Base-by-base conservation (phyloP, 495 filamentous ascomycete species). In the Tuber aestivum region DNA sequence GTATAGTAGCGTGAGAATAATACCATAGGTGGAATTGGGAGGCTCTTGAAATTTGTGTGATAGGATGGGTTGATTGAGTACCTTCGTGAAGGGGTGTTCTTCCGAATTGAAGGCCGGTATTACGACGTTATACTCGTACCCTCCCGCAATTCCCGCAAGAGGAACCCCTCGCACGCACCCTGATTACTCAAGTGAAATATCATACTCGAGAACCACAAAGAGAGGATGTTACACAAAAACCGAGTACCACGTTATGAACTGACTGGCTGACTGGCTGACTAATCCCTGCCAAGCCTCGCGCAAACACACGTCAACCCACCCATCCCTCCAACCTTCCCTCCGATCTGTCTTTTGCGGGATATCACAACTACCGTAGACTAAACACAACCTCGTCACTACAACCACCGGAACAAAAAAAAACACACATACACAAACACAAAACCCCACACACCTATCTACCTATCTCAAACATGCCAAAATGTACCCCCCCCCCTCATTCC, bases 391-490 rank as follows among this genome's bases (percentile, higher is more conserved):
- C 23, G 16, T 8, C 9, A 56, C 9, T n/a, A 56, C 23, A 61
- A 61, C 50, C 8, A 56, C 48, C 48, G 16, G n/a, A 6, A 56
- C 48, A 56, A 32, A 61, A 50, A n/a, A 50, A 21, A n/a, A 50
- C 48, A n/a, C 23, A 10, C 23, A 42, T 48, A 70, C 72, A 40
- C 68, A 32, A 79, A 73, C 72, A 79, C 69, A 76, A 78, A 69
- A 76, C 76, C 75, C 75, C 71, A 71, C 71, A 50, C 70, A 37
- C 70, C 40, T n/a, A n/a, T n/a, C n/a, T n/a, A n/a, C n/a, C n/a
- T n/a, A 23, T 70, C 45, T 76, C 72, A 70, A 91, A 87, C 65
- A 93, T 93, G 91, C 91, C 91, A 69, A 93, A 93, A 92, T 93
- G 92, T 93, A 90, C 89, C 91, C 90, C 23, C 42, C 44, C 70